phyloP scores from a whole-genome alignment of 805 yeast species.

The Metschnikowia noctiluminum region DNA sequence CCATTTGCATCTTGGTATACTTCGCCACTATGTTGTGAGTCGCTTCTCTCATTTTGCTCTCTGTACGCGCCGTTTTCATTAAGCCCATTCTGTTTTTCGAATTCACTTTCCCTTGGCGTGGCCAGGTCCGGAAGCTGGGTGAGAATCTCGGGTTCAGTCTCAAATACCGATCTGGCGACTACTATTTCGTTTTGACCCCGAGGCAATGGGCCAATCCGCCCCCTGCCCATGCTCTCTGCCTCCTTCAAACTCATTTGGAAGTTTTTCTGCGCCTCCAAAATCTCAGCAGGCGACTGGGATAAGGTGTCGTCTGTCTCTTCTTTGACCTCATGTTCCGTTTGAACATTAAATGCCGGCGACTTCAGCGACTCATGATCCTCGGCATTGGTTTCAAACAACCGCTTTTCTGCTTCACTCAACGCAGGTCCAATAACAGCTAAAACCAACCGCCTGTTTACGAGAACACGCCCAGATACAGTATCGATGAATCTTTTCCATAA shows the following conservation, averaged over 20 bases:
- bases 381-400: neutral
- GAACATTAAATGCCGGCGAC: too few species aligned
- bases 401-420: neutral
- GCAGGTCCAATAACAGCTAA: neutral
- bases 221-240: neutral
- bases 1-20: too few species aligned
- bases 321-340: neutral
- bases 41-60: too few species aligned
- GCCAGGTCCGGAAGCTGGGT: conserved; percentile 6
- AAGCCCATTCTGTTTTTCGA: neutral
- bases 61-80: too few species aligned
- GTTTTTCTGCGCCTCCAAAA: neutral
- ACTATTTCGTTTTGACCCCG: neutral
- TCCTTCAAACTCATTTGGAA: neutral
- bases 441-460: neutral
- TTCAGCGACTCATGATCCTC: too few species aligned
- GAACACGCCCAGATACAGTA: neutral
- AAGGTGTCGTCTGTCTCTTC: neutral
- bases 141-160: conserved; percentile 7
- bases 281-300: neutral
- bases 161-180: neutral
- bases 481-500: conserved; percentile 6
- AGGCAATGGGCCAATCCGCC: neutral
- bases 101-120: neutral
- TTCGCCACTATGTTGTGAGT: too few species aligned